Evolutionary conservation across 1,139 yeast species (phyloP).

Genomic region (Arxiozyma heterogenica): DNA sequence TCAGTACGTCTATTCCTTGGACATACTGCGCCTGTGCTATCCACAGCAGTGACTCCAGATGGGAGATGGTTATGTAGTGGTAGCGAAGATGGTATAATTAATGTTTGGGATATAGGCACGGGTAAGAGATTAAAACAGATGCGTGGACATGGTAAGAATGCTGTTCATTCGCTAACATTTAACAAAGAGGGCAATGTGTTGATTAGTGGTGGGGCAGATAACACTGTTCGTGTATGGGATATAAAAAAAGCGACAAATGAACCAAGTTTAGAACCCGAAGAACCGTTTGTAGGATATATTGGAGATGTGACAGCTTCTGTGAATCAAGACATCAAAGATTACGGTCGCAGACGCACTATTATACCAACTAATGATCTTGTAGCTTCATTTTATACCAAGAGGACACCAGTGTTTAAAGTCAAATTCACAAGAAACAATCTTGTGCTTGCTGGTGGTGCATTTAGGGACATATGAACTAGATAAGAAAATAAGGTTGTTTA

Average conservation of each 20-base stretch:
- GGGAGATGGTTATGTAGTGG: constrained; percentile 96
- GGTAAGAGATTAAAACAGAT: constrained; percentile 75
- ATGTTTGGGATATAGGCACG: constrained; percentile 90
- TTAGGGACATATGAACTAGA: constrained; percentile 30
- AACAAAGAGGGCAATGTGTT: constrained; percentile 82
- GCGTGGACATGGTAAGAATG: constrained; percentile 86
- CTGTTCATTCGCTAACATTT: constrained; percentile 78
- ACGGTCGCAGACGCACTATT: constrained; percentile 52
- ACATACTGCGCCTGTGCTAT: constrained; percentile 79
- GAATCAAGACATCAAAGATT: constrained; percentile 31
- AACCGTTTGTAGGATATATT: constrained; percentile 37
- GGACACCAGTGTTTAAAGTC: constrained; percentile 88
- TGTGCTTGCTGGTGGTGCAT: constrained; percentile 90
- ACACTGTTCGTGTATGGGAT: constrained; percentile 94
- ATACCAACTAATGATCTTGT: constrained; percentile 81
- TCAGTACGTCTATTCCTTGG: constrained; percentile 93
- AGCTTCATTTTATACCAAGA: constrained; percentile 89
- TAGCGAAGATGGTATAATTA: constrained; percentile 84
- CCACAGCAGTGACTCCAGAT: constrained; percentile 87
- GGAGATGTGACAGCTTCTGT: constrained; percentile 33
- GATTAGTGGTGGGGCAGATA: constrained; percentile 90
- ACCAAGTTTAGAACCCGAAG: constrained; percentile 74
- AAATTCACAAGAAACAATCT: constrained; percentile 85
- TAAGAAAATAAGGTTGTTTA: background rate
- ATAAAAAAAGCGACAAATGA: constrained; percentile 76